Evolutionary conservation across 2,329 filamentous ascomycete genomes (phyloP), one percentile per base, ranked within the genome.

Genomic region (Dactylellina leptospora): DNA sequence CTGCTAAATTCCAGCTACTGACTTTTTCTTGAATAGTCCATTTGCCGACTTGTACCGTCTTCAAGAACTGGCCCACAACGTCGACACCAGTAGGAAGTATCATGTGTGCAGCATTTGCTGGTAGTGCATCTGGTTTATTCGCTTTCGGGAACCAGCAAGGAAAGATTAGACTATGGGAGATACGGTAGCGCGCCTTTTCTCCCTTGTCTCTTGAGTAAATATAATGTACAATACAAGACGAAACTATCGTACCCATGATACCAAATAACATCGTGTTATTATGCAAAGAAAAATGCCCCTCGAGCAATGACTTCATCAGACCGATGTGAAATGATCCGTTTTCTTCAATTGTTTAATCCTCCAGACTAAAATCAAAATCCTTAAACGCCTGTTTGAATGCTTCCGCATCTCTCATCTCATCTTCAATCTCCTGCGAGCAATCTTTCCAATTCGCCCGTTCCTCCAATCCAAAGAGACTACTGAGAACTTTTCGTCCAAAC

Each of bases 31-130:
- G 23, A 38, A 23, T 75, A 82, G 92, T 93, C 28, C 95, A 99
- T 80, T 82, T 99, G 75, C 93, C 93, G 0, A 93, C 87, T 76
- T 96, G 92, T 80, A 96, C 92, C 1, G 91, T 97, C 18, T 99
- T 95, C 84, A 88, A 89, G 77, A 99, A 99, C 81, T 99, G 95
- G 95, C 95, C 95, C 22, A 99, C 93, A 59, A 86, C 88, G 74
- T 88, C 90, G 79, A 99, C 95, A 63, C 92, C 93, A 0, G 81
- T 99, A 73, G 95, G 95, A 0, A 85, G 92, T 69, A 88, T 97
- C 18, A 75, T 73, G 6, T 58, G 72, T 75, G 90, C 91, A 1
- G 84, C 87, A 0, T 86, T 92, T 70, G 88, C 90, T 2, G 85
- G 85, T 18, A 83, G 82, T 4, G 83, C 84, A 73, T 90, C 87